Evolutionary conservation across 2,329 filamentous ascomycete species (phyloP).

Genomic region (Clarireedia homoeocarpa): DNA sequence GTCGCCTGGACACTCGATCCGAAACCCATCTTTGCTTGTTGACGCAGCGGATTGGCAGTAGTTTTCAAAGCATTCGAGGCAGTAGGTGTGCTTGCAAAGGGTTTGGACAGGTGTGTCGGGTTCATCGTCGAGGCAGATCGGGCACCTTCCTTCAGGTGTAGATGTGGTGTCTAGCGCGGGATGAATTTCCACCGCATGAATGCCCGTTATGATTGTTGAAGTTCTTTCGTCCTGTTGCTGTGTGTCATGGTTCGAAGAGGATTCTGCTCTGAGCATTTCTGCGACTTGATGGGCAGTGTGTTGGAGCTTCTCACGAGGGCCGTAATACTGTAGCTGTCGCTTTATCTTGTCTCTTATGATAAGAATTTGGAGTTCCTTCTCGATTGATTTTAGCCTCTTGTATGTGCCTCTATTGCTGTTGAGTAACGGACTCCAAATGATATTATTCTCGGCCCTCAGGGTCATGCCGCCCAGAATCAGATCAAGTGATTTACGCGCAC

Average conservation of each 20-base stretch:
- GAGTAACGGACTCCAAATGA: slow-evolving; percentile 31
- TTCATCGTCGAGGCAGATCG: not conserved
- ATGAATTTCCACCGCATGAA: slow-evolving; percentile 6
- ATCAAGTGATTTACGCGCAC: slow-evolving; percentile 30
- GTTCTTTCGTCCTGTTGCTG: too few species aligned
- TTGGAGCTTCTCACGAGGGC: not conserved
- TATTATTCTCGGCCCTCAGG: slow-evolving; percentile 19
- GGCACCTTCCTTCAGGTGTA: slow-evolving; percentile 22
- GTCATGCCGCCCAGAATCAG: slow-evolving; percentile 29
- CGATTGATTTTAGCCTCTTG: not conserved
- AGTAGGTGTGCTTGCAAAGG: slow-evolving; percentile 30
- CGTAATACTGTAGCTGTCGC: not conserved
- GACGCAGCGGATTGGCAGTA: slow-evolving; percentile 21
- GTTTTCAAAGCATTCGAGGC: slow-evolving; percentile 34
- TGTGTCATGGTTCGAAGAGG: not conserved
- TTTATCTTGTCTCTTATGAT: not conserved
- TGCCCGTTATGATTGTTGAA: too few species aligned
- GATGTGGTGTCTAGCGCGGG: slow-evolving; percentile 27
- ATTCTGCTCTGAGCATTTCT: slow-evolving; percentile 19
- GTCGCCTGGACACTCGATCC: slow-evolving; percentile 7
- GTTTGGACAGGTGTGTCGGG: not conserved
- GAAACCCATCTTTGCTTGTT: slow-evolving; percentile 17
- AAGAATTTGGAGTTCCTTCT: not conserved
- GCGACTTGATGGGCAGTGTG: slow-evolving; percentile 22
- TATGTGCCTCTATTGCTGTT: not conserved